These are phyloP conservation scores for Serendipita sp. DNA, from an alignment of 1,284 basidiomycete species.

Conservation along the genomic window DNA sequence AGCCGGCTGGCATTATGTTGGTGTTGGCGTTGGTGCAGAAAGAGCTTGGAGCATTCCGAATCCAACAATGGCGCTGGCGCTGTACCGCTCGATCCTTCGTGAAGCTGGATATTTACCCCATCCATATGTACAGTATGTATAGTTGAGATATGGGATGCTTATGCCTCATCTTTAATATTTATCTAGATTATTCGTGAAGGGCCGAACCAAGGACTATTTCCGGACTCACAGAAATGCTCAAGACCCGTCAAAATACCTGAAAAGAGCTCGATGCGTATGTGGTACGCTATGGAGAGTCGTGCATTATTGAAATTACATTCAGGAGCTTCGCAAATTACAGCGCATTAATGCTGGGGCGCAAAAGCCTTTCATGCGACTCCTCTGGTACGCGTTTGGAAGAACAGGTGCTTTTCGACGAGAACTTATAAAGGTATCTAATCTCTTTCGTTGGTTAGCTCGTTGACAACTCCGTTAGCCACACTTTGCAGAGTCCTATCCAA, in stretches of 20 bases:
- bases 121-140: constrained; percentile 39
- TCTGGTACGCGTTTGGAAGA: constrained; percentile 66
- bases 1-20: constrained; percentile 28
- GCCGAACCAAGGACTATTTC: constrained; percentile 47
- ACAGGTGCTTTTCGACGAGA: constrained; percentile 56
- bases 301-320: background rate
- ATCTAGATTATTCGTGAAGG: constrained; percentile 46
- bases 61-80: constrained; percentile 9
- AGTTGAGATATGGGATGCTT: background rate
- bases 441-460: constrained; percentile 12
- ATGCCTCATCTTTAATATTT: constrained; percentile 11
- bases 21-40: background rate
- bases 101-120: constrained; percentile 40
- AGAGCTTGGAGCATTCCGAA: background rate
- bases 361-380: constrained; percentile 42
- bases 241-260: constrained; percentile 26
- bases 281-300: background rate
- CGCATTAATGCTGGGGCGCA: constrained; percentile 40
- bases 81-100: constrained; percentile 42
- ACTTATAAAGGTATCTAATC: constrained; percentile 36
- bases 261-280: constrained; percentile 36
- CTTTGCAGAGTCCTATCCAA: constrained; percentile 36
- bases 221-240: constrained; percentile 18
- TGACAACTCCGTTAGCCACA: constrained; percentile 8
- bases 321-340: constrained; percentile 45